phyloP scores from a whole-genome alignment of 1,139 yeast species.

The Eremothecium coryli region DNA sequence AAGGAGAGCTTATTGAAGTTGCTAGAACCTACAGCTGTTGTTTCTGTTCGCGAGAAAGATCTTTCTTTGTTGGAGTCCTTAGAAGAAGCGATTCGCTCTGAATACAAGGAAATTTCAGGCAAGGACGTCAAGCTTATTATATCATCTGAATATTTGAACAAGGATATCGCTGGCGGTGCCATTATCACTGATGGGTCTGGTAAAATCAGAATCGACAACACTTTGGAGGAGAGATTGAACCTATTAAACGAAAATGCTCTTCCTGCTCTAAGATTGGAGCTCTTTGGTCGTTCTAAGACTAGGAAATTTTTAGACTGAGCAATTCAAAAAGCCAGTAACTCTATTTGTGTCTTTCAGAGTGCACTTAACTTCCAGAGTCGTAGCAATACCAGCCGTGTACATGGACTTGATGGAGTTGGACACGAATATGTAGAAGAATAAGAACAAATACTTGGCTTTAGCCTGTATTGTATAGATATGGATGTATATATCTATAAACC shows the following conservation, averaged over 20 bases:
- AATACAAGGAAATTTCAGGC: slow-evolving; percentile 51
- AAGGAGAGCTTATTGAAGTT: slow-evolving; percentile 74
- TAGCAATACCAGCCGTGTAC: no score
- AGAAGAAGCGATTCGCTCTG: slow-evolving; percentile 48
- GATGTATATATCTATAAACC: no score
- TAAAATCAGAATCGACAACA: slow-evolving; percentile 82
- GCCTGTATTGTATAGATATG: no score
- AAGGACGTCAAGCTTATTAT: slow-evolving; percentile 43
- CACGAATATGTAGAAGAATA: no score
- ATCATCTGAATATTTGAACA: slow-evolving; percentile 50
- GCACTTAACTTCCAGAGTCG: no score
- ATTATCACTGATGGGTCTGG: slow-evolving; percentile 61
- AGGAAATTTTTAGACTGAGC: slow-evolving; percentile 83
- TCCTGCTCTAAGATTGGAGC: slow-evolving; percentile 84
- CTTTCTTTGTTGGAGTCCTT: slow-evolving; percentile 44
- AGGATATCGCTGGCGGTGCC: slow-evolving; percentile 78
- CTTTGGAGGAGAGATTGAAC: slow-evolving; percentile 86
- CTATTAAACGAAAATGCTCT: slow-evolving; percentile 75
- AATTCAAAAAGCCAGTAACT: no score
- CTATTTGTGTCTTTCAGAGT: no score
- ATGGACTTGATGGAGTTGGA: no score
- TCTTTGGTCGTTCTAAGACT: slow-evolving; percentile 78
- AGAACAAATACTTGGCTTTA: no score
- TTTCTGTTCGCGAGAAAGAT: slow-evolving; percentile 67
- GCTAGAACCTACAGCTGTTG: slow-evolving; percentile 56